Base-by-base conservation (phyloP, 1,284 basidiomycete genomes). In the Microbotryomycetes sp. region DNA sequence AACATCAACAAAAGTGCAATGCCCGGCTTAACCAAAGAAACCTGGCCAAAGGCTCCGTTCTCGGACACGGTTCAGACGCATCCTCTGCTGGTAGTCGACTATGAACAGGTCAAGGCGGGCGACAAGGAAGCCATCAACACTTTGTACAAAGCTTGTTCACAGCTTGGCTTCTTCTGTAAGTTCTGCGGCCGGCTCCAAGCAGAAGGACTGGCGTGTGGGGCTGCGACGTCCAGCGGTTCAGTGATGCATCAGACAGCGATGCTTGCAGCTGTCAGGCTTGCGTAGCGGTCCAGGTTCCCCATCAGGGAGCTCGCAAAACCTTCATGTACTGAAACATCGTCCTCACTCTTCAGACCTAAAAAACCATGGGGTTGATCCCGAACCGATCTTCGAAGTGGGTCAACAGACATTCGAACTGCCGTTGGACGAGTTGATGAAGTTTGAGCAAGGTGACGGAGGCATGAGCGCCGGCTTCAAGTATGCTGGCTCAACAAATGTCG, bases 401-500 rank as follows among this genome's bases (percentile, higher is more conserved):
- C 76, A 76, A 6, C 80, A 81, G 63, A 82, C 81, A 0, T 81
- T 86, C 77, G 76, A 77, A 2, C 75, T 86, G 0, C 82, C 85
- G 0, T 59, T 82, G 25, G 81, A 82, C 46, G 84, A 86, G 70
- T 84, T 84, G 70, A 75, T 85, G 77, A 79, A 80, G 59, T 86
- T 78, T 65, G 84, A 85, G 68, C 84, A 86, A 72, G 85, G 86
- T 1, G 82, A 86, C 66, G 76, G 75, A 6, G 85, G 85, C 0
- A 75, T 76, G 61, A 85, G 83, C 0, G 84, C 83, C 59, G 86
- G 86, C 81, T 77, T 60, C 28, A 60, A 63, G 25, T 42, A 42
- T 23, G 79, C 80, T 0, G 86, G 85, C 2, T 80, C 81, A 1
- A 83, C 81, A 61, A 83, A 82, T 16, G 81, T 84, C 3, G 83